Conservation (phyloP, 768 basidiomycete genomes). For the Podaxis carcinomalis region DNA sequence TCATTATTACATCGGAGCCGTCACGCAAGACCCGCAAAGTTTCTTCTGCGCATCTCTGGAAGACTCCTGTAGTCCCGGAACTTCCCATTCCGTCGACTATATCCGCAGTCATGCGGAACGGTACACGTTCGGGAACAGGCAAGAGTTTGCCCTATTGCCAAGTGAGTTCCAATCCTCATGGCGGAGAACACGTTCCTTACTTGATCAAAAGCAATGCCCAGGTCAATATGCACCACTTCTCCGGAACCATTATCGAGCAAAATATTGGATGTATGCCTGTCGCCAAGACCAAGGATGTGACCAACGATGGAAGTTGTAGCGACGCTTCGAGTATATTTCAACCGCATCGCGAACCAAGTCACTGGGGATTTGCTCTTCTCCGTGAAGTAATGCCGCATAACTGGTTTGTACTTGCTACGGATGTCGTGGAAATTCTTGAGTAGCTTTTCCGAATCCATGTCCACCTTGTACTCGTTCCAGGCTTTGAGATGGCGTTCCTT, state of each 20-base stretch:
- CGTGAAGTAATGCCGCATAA: conserved; percentile 93
- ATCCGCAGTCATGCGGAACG: conserved; percentile 92
- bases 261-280: conserved; percentile 91
- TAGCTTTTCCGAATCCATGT: conserved; percentile 19
- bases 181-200: conserved; percentile 32
- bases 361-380: conserved; percentile 86
- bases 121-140: conserved; percentile 79
- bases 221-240: conserved; percentile 92
- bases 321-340: conserved; percentile 88
- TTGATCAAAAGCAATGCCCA: conserved; percentile 96
- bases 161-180: conserved; percentile 1
- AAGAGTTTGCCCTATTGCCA: conserved; percentile 69
- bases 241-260: conserved; percentile 79
- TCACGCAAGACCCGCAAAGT: conserved; percentile 87
- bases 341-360: conserved; percentile 87
- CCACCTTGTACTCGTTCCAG: conserved; percentile 26
- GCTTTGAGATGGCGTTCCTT: conserved; percentile 19
- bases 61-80: conserved; percentile 88
- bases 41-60: conserved; percentile 92
- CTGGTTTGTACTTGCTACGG: conserved; percentile 60
- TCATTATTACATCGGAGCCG: conserved; percentile 84
- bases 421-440: conserved; percentile 30
- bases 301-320: conserved; percentile 95
- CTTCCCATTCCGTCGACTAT: conserved; percentile 93
- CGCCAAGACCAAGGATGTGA: conserved; percentile 87